Base-by-base conservation (phyloP, 169 alveolate species). In the Plasmodium yoelii region DNA sequence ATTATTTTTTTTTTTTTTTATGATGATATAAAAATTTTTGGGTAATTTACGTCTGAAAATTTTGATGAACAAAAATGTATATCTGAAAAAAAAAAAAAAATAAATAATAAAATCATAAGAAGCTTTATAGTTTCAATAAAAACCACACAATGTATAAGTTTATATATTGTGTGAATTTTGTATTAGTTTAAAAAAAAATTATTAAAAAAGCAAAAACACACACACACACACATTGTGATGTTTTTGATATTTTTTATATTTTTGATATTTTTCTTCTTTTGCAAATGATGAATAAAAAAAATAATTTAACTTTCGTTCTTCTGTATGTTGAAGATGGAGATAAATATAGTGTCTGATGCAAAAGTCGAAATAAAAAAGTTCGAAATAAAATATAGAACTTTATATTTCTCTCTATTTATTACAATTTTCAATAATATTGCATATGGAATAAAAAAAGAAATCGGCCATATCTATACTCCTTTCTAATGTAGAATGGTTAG, bases 31-130 rank as follows among this genome's bases (percentile, higher is more conserved):
- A 56, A n/a, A 39, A 8, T 42, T 71, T 19, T 13, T 73, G 87
- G 87, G 87, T 73, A 73, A 73, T 73, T 73, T 73, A 73, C 87
- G 87, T 73, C 87, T 73, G 87, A 73, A 46, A 73, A 42, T 73
- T 18, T 9, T 24, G 56, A 71, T 56, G 56, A 71, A 73, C 22
- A 9, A 73, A 22, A 56, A 44, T 47, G 26, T 44, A 55, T 49
- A 73, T 73, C 87, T 73, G 87, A 73, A 60, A 47, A 57, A 57
- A 55, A 57, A 55, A 61, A 72, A 73, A 61, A 42, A 42, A 34
- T 34, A 26, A 22, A 60, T 34, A 71, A 9, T 44, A 56, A 8
- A 5, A 51, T 13, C n/a, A 51, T 13, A 51, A 3, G 42, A 34
- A 34, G 4, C 5, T 34, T 3, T 34, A 34, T 3, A 34, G 7